Evolutionary conservation across 208 protist species (phyloP).

Genomic region (Angomonas ambiguus): DNA sequence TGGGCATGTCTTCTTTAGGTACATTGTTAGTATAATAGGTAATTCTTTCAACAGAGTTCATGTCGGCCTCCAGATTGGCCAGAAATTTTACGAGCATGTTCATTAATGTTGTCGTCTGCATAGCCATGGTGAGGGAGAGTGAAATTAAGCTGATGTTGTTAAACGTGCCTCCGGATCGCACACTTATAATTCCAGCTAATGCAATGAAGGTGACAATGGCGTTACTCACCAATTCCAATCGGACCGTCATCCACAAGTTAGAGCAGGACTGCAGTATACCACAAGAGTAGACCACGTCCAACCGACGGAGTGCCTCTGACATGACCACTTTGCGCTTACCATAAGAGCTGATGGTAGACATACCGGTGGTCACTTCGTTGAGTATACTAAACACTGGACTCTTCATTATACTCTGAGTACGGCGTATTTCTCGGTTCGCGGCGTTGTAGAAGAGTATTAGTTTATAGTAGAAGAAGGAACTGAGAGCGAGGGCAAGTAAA

Average conservation of each 20-base stretch:
- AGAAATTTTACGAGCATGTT: slow-evolving; percentile 56
- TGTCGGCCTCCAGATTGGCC: slow-evolving; percentile 61
- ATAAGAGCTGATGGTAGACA: slow-evolving; percentile 84
- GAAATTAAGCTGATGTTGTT: slow-evolving; percentile 43
- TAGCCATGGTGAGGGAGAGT: slow-evolving; percentile 56
- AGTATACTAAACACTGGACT: slow-evolving; percentile 93
- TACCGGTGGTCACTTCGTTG: slow-evolving; percentile 83
- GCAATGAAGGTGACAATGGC: slow-evolving; percentile 38
- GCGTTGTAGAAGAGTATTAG: slow-evolving; percentile 68
- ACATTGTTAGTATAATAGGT: slow-evolving; percentile 74
- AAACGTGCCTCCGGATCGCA: slow-evolving; percentile 24
- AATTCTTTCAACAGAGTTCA: slow-evolving; percentile 85
- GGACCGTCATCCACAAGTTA: slow-evolving; percentile 84
- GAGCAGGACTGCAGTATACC: slow-evolving; percentile 28
- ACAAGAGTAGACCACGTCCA: slow-evolving; percentile 58
- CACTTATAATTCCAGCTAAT: slow-evolving; percentile 43
- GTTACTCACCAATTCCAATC: slow-evolving; percentile 84
- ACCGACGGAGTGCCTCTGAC: slow-evolving; percentile 29
- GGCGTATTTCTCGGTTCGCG: slow-evolving; percentile 86
- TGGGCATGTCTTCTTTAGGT: slow-evolving; percentile 49
- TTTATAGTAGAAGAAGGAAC: slow-evolving; percentile 35
- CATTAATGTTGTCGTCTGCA: slow-evolving; percentile 50
- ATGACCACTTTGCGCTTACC: slow-evolving; percentile 23
- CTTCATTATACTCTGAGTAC: slow-evolving; percentile 81
- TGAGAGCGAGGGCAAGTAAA: slow-evolving; percentile 39